Evolutionary conservation across 106 monocot genomes (phyloP), one percentile per base, ranked within the genome.

Genomic region (Acanthochlamys bracteata): DNA sequence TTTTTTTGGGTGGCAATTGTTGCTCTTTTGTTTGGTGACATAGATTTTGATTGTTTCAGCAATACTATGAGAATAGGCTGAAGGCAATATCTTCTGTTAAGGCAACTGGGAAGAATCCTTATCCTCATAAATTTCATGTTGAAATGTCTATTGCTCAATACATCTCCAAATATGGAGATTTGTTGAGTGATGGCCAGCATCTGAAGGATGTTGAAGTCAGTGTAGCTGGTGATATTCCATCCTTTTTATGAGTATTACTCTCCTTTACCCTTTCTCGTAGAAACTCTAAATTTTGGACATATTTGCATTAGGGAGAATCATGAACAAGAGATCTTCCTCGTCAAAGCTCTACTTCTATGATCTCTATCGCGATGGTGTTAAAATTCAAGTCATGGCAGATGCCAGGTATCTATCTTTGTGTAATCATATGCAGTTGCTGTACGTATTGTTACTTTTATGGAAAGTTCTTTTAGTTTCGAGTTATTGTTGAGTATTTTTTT

Each of bases 331-430:
- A 60, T 63, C 74, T 20, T 78, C 84, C 22, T 96, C 95, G 11
- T 82, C 86, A 16, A 90, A 90, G 80, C 82, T 96, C 24, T 87
- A 58, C 65, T 95, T 95, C 57, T 96, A 90, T 72, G 90, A 96
- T 65, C 60, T 96, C 22, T 73, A 82, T 73, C 84, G 80, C 17
- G 78, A 69, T 55, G 90, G 84, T 61, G 41, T 69, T 24, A 96
- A 90, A 71, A 78, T 95, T 61, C 95, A 95, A 82, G 87, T 95
- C 20, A 90, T 95, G 90, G 84, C 95, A 15, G 95, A 90, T 74
- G 84, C 82, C 59, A 87, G 84, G 95, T 96, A 87, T 64, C 43
- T 1, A 43, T 13, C 13, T 13, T 13, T 13, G 7, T 8, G 43
- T 43, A 20, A 58, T 13, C 22, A 22, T 20, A 58, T n/a, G n/a